Evolutionary conservation across 192 early-diverging fungal species (phyloP), one percentile per base, ranked within the genome.

Genomic region (Coemansia pectinata): DNA sequence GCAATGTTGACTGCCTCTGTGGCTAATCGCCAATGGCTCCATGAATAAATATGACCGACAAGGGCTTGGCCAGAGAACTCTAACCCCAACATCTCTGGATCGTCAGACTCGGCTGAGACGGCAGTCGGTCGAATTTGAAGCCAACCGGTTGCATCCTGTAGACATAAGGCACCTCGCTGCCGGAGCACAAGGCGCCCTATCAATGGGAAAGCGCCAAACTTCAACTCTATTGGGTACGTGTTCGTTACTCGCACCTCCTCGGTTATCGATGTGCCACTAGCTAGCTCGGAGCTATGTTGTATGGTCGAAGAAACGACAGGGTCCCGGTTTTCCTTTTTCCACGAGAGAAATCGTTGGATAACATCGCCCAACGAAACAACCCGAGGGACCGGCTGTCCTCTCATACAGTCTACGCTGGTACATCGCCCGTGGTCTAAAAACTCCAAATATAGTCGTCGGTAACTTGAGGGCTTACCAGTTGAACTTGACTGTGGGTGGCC

Each of bases 61-160:
- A 76, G 31, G 6, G 40, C 38, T 44, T 81, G 79, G 12, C 79
- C 73, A 31, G 78, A 33, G 57, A 76, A 81, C n/a, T 48, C 23
- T 50, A 50, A 23, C 14, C 38, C 29, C n/a, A 21, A 19, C 23
- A 21, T 33, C 33, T 60, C 31, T 15, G 55, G 14, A 33, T 58
- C 31, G 15, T 34, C 55, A 34, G 29, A 15, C 7, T 34, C 55
- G 4, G 29, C 29, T 8, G 55, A 45, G 17, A 59, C 25, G 40
- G 42, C 23, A 17, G 48, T 34, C 4, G 69, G 69, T 40, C 70
- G 69, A 12, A 77, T 64, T 15, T 63, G 62, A 4, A 78, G 19
- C 58, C 66, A 53, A 7, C 67, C 79, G 10, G 79, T 77, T n/a
- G 47, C 39, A 47, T 81, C 79, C 15, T 62, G 67, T 9, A 81